Evolutionary conservation across 805 yeast species (phyloP).

Genomic region (Jamesozyma hellenica): DNA sequence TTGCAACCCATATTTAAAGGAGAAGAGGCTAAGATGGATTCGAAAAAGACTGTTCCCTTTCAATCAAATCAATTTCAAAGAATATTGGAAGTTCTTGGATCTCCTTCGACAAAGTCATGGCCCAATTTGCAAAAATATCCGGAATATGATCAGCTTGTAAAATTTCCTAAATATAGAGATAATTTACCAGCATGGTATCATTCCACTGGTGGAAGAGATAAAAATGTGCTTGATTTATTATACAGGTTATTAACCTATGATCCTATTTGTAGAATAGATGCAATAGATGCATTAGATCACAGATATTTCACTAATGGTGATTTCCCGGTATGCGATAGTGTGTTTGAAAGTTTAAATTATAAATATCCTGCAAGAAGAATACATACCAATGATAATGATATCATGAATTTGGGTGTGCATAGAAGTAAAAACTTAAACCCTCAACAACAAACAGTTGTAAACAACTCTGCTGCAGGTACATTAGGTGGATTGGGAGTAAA

Average conservation of each 20-base stretch:
- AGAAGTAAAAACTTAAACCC: conserved; percentile 13
- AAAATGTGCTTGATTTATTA: conserved; percentile 56
- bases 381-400: conserved; percentile 79
- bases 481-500: conserved; percentile 29
- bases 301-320: conserved; percentile 58
- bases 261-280: conserved; percentile 70
- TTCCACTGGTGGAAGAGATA: conserved; percentile 65
- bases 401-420: conserved; percentile 30
- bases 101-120: conserved; percentile 77
- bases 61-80: conserved; percentile 87
- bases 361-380: conserved; percentile 82
- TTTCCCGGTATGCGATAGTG: conserved; percentile 60
- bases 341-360: conserved; percentile 64
- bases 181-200: conserved; percentile 80
- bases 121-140: conserved; percentile 72
- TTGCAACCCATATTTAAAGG: conserved; percentile 92
- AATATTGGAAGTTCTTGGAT: conserved; percentile 86
- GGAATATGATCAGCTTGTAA: conserved; percentile 58
- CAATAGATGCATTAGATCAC: conserved; percentile 65
- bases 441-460: conserved; percentile 16
- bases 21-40: conserved; percentile 93
- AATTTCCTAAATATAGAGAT: conserved; percentile 43
- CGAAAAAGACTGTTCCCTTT: conserved; percentile 85
- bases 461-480: conserved; percentile 18
- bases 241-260: conserved; percentile 66